Percentiles rank a stretch among this genome's conserved stretches.
Evolutionary conservation across 768 basidiomycete genomes (phyloP).

Genomic region (Plicaturopsis crispa): DNA sequence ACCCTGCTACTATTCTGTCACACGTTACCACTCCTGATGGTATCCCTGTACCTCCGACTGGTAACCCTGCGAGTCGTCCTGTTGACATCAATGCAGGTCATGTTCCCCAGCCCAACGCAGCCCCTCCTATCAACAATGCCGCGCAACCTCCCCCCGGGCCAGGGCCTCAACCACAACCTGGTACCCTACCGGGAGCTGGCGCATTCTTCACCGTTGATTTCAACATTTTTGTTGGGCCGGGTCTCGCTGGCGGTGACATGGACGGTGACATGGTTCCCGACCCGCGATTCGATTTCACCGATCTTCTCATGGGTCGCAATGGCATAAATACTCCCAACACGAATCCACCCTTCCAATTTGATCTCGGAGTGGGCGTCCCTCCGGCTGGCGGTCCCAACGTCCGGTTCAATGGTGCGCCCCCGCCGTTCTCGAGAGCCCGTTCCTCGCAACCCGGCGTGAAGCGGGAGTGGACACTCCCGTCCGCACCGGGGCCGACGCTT

Average conservation of each 20-base stretch:
- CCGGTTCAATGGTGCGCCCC: constrained; percentile 11
- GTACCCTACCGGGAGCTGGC: constrained; percentile 6
- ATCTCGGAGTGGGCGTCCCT: neutral
- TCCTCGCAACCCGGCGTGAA: constrained; percentile 21
- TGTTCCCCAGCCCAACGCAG: constrained; percentile 1
- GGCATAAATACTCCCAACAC: too few relatives aligned
- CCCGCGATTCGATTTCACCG: too few relatives aligned
- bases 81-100: constrained; percentile 3
- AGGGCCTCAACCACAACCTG: constrained; percentile 2
- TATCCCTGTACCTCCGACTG: too few relatives aligned
- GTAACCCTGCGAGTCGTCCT: too few relatives aligned
- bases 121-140: neutral
- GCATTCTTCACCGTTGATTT: too few relatives aligned
- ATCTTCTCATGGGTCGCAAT: too few relatives aligned
- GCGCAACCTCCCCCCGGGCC: constrained; percentile 5
- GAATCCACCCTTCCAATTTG: too few relatives aligned
- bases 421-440: constrained; percentile 5
- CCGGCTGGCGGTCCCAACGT: constrained; percentile 7
- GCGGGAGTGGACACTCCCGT: constrained; percentile 48
- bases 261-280: too few relatives aligned
- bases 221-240: too few relatives aligned
- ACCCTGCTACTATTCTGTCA: too few relatives aligned
- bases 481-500: constrained; percentile 61
- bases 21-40: too few relatives aligned
- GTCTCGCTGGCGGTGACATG: too few relatives aligned